Conservation (phyloP, 2,329 filamentous ascomycete species). For the Xylariaceae sp. region DNA sequence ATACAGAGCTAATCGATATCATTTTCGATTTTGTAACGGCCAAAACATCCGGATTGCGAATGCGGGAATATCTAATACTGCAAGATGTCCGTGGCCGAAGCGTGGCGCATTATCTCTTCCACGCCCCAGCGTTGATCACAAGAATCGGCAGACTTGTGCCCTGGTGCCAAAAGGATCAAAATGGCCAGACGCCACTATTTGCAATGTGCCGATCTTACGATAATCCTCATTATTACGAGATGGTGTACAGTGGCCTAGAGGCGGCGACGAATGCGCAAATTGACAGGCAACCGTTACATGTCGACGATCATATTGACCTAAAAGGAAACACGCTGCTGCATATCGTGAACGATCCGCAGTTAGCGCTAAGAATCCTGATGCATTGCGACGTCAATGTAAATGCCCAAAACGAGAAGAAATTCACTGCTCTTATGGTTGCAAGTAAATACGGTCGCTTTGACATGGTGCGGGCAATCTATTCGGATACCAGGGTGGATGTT, state of each 20-base stretch:
- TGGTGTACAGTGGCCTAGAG: slow-evolving; percentile 80
- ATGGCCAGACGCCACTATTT: slow-evolving; percentile 96
- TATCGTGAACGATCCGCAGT: slow-evolving; percentile 81
- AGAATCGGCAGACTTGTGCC: slow-evolving; percentile 75
- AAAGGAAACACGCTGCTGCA: slow-evolving; percentile 97
- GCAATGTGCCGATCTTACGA: slow-evolving; percentile 95
- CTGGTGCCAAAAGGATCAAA: slow-evolving; percentile 90
- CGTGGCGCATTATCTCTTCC: slow-evolving; percentile 93
- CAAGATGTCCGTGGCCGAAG: slow-evolving; percentile 86
- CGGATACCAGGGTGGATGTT: slow-evolving; percentile 82
- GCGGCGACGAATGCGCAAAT: slow-evolving; percentile 72
- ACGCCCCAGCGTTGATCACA: slow-evolving; percentile 76
- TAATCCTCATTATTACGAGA: slow-evolving; percentile 77
- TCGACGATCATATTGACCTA: slow-evolving; percentile 88
- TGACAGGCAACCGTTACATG: slow-evolving; percentile 75
- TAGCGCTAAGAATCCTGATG: slow-evolving; percentile 73
- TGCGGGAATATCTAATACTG: slow-evolving; percentile 67
- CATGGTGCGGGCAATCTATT: slow-evolving; percentile 83
- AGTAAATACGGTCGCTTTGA: slow-evolving; percentile 97
- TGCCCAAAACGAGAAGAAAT: slow-evolving; percentile 89
- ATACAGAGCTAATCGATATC: slow-evolving; percentile 70
- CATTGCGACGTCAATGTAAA: slow-evolving; percentile 95
- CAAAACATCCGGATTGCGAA: slow-evolving; percentile 50
- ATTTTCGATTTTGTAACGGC: slow-evolving; percentile 69
- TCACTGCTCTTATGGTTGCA: slow-evolving; percentile 95